These are phyloP conservation scores for Taphrina sp. DNA, from an alignment of 1,139 yeast genomes.

Conservation along the genomic window DNA sequence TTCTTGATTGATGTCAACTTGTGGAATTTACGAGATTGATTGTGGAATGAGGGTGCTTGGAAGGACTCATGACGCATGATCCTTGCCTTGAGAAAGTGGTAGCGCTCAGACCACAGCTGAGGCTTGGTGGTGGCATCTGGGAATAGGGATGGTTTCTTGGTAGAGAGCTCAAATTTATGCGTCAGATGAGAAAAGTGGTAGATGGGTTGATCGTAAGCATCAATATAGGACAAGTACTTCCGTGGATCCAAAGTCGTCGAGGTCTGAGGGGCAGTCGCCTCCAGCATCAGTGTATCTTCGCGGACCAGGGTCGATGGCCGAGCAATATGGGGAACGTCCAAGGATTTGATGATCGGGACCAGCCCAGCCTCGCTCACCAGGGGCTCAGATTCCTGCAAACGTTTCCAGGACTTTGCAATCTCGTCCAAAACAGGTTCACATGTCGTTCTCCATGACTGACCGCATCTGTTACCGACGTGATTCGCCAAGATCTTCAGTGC, in stretches of 20 bases:
- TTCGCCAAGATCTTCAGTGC: conserved; percentile 74
- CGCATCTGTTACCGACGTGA: conserved; percentile 70
- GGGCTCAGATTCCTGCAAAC: conserved; percentile 33
- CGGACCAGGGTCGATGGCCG: conserved; percentile 29
- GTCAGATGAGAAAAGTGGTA: conserved; percentile 64
- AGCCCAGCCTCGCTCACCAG: conserved; percentile 32
- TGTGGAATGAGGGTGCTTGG: conserved; percentile 50
- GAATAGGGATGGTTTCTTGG: conserved; percentile 37
- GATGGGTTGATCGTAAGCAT: conserved; percentile 64
- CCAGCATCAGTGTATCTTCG: conserved; percentile 18
- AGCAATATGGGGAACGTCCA: conserved; percentile 32
- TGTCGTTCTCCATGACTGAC: conserved; percentile 78
- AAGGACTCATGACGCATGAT: conserved; percentile 73
- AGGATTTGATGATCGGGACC: conserved; percentile 31
- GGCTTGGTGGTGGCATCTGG: conserved; percentile 39
- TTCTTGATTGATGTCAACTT: conserved; percentile 77
- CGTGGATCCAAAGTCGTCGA: conserved; percentile 16
- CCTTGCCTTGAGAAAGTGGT: conserved; percentile 63
- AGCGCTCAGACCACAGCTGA: conserved; percentile 48
- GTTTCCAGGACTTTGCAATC: conserved; percentile 77
- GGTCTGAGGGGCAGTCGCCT: conserved; percentile 3
- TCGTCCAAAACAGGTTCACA: conserved; percentile 72
- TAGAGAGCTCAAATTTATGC: conserved; percentile 55
- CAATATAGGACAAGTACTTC: conserved; percentile 48
- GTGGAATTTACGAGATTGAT: conserved; percentile 43